Evolutionary conservation across 306 rosid species (phyloP), one percentile per base, ranked within the genome.

Genomic region (Lathyrus sativus): DNA sequence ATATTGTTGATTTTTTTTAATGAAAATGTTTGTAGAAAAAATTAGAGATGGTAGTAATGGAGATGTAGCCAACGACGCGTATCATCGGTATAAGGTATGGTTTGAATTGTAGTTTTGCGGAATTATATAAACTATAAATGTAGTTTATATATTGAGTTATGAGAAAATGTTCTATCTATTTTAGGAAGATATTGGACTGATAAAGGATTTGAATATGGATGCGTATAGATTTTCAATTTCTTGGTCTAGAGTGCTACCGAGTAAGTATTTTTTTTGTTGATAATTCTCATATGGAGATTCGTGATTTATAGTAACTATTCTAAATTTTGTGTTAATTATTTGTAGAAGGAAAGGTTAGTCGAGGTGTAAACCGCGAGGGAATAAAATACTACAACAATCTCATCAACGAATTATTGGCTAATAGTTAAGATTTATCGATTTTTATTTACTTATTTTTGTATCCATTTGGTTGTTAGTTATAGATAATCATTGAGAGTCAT

Each of bases 161-260:
- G 2, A 28, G 28, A 11, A 2, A 28, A 0, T 28, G 11, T 0
- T 56, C 10, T 28, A 28, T 56, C 11, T 6, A 13, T 28, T 56
- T 12, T 3, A 62, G 96, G 87, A 91, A 78, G 95, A 91, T 72
- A 83, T 83, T 71, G 70, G 64, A 28, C 78, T 83, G 2, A 72
- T 84, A 81, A 91, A 88, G 70, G 66, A 83, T 0, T 79, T 90
- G 78, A 76, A 78, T 3, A 54, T 74, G 58, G 92, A 88, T 81
- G 86, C 92, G 2, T 88, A 83, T n/a, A 76, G 95, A 68, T 81
- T 91, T 60, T 91, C 97, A 5, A 81, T 91, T 38, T 67, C 97
- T 3, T 91, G 97, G 95, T 64, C 97, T 2, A 80, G 92, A 85
- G 22, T 88, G 8, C 37, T 88, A 9, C 89, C 97, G 60, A 82